phyloP scores from a whole-genome alignment of 768 basidiomycete species.

The Tulasnella sp. region DNA sequence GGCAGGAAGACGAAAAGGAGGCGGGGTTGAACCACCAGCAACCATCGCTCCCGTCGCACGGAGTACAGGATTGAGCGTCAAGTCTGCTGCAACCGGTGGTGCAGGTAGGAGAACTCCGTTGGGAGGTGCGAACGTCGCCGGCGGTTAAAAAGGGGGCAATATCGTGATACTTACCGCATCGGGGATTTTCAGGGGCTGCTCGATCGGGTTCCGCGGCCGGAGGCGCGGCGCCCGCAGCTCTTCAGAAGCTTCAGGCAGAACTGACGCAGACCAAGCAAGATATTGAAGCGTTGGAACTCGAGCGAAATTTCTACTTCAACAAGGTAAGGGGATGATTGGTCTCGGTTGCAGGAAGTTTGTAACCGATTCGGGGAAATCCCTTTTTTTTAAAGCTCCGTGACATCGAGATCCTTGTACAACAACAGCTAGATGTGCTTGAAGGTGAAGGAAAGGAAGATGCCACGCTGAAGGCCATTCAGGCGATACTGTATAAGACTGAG shows the following conservation, averaged over 20 bases:
- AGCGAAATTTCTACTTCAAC: constrained; percentile 96
- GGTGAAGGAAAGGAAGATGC: constrained; percentile 53
- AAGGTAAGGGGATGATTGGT: too few species aligned
- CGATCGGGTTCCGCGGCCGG: constrained; percentile 38
- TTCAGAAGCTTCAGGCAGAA: constrained; percentile 59
- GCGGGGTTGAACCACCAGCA: constrained; percentile 62
- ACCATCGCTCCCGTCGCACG: constrained; percentile 62
- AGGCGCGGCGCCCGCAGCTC: constrained; percentile 37
- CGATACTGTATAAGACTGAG: constrained; percentile 66
- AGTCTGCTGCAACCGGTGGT: background rate
- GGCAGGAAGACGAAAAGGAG: constrained; percentile 72
- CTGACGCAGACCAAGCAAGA: constrained; percentile 75
- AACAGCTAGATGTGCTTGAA: constrained; percentile 63
- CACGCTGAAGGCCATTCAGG: constrained; percentile 74
- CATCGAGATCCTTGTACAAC: constrained; percentile 91
- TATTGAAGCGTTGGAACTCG: constrained; percentile 91
- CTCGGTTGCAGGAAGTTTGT: too few species aligned
- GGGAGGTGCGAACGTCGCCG: constrained; percentile 27
- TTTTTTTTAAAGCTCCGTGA: constrained; percentile 65
- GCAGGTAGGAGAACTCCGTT: constrained; percentile 24
- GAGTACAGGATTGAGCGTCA: constrained; percentile 1
- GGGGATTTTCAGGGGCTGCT: background rate
- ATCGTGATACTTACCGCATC: background rate
- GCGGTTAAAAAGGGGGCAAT: background rate
- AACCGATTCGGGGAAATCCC: too few species aligned